phyloP scores from a whole-genome alignment of 2,329 filamentous ascomycete species.

The Chaetothyriales sp. region DNA sequence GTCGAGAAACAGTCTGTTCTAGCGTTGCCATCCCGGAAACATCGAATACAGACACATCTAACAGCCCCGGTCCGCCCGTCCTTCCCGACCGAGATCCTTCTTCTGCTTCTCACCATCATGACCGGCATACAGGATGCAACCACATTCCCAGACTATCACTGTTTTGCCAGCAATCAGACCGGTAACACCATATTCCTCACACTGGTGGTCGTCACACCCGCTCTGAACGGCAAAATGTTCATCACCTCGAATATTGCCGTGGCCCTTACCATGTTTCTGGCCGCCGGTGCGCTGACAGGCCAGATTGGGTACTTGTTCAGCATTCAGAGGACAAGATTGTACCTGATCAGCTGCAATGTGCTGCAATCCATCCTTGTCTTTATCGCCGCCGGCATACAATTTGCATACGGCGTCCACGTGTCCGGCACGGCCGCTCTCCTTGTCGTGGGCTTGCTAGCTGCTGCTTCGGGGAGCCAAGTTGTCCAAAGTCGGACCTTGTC shows the following conservation, averaged over 20 bases:
- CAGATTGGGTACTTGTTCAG: slow-evolving; percentile 43
- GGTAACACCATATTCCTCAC: slow-evolving; percentile 52
- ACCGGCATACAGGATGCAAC: slow-evolving; percentile 41
- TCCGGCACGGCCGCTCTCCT: slow-evolving; percentile 29
- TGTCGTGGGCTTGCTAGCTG: slow-evolving; percentile 40
- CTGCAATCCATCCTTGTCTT: slow-evolving; percentile 45
- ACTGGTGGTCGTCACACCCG: slow-evolving; percentile 33
- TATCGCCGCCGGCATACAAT: slow-evolving; percentile 30
- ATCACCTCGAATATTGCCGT: slow-evolving; percentile 41
- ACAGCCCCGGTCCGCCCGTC: slow-evolving; percentile 8
- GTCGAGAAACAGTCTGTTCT: background rate
- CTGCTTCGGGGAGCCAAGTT: slow-evolving; percentile 46
- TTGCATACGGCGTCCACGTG: slow-evolving; percentile 24
- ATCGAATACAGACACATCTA: slow-evolving; percentile 6
- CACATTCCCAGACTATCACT: slow-evolving; percentile 48
- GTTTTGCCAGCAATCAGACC: slow-evolving; percentile 52
- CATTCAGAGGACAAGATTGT: slow-evolving; percentile 34
- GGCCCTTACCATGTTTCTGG: slow-evolving; percentile 43
- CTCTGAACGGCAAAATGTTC: slow-evolving; percentile 36
- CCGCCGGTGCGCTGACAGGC: slow-evolving; percentile 42
- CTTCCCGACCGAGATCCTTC: slow-evolving; percentile 21
- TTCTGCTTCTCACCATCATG: slow-evolving; percentile 27
- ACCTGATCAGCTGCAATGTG: slow-evolving; percentile 42
- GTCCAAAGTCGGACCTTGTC: slow-evolving; percentile 41
- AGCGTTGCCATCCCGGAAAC: no score